phyloP scores from a whole-genome alignment of 2,329 filamentous ascomycete species.

The Aureobasidium vineae region DNA sequence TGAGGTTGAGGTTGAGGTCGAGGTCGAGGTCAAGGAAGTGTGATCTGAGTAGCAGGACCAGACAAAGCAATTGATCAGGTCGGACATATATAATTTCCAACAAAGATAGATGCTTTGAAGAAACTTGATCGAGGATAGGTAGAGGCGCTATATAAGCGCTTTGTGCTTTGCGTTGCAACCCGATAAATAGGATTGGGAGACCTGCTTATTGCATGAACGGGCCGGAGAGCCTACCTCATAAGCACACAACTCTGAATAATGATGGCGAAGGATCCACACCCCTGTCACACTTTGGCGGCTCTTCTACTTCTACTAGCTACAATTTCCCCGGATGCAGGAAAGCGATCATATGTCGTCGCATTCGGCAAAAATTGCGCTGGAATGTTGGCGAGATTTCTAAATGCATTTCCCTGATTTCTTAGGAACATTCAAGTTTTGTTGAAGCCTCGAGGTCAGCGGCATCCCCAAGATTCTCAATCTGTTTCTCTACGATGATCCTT shows the following conservation, averaged over 20 bases:
- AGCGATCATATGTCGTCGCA: constrained; percentile 9
- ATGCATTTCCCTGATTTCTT: background rate
- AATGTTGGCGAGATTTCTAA: background rate
- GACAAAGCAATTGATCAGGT: constrained; percentile 15
- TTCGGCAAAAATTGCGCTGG: constrained; percentile 19
- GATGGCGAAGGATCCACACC: constrained; percentile 17
- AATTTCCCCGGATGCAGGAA: constrained; percentile 5
- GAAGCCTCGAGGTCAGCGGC: background rate
- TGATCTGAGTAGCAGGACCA: constrained; percentile 23
- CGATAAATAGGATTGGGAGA: background rate
- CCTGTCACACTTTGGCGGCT: constrained; percentile 17
- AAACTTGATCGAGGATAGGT: constrained; percentile 3
- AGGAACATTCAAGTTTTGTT: background rate
- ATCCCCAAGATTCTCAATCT: background rate
- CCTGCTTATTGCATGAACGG: constrained; percentile 6
- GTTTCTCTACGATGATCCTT: background rate
- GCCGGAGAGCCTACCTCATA: constrained; percentile 13
- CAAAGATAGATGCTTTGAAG: background rate
- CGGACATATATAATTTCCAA: constrained; percentile 13
- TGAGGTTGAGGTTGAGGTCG: background rate
- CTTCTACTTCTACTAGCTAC: constrained; percentile 2
- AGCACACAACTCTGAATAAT: constrained; percentile 5
- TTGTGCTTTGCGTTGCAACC: background rate
- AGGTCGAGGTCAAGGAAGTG: constrained; percentile 50
- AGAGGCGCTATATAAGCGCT: background rate